These are phyloP conservation scores for Stachybotrys chlorohalonatus DNA, from an alignment of 2,329 filamentous ascomycete species.

Conservation along the genomic window DNA sequence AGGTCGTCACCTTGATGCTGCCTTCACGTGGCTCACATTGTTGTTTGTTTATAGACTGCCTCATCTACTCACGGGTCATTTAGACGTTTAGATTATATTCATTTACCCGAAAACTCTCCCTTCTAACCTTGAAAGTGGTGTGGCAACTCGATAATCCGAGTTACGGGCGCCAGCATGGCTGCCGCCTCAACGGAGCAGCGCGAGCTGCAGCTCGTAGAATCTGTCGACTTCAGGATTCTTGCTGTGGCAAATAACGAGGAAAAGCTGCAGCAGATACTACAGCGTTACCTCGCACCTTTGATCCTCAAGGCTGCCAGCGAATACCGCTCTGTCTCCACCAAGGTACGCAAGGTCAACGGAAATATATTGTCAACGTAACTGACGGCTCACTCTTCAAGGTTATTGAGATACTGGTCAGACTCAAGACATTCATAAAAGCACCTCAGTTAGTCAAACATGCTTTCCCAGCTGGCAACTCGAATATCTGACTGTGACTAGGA, in stretches of 20 bases:
- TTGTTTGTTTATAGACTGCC: not conserved
- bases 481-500: slow-evolving; percentile 23
- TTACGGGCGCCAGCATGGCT: slow-evolving; percentile 21
- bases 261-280: slow-evolving; percentile 70
- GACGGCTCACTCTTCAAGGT: slow-evolving; percentile 23
- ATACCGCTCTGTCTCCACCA: slow-evolving; percentile 69
- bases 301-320: slow-evolving; percentile 82
- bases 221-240: slow-evolving; percentile 73
- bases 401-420: slow-evolving; percentile 39
- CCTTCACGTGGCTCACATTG: not conserved
- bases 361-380: not conserved
- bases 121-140: not conserved
- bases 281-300: slow-evolving; percentile 70
- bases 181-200: slow-evolving; percentile 45
- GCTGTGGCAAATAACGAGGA: slow-evolving; percentile 73
- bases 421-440: slow-evolving; percentile 45
- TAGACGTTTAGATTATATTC: too few species aligned
- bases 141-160: not conserved
- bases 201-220: slow-evolving; percentile 75
- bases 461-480: not conserved
- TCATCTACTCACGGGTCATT: not conserved
- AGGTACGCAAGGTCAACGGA: slow-evolving; percentile 32
- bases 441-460: slow-evolving; percentile 30
- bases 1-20: not conserved
- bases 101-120: not conserved